A percentile compares a stretch with the other conserved stretches of the same genome.
phyloP scores from a whole-genome alignment of 2,329 filamentous ascomycete species.

The Decorospora gaudefroyi region DNA sequence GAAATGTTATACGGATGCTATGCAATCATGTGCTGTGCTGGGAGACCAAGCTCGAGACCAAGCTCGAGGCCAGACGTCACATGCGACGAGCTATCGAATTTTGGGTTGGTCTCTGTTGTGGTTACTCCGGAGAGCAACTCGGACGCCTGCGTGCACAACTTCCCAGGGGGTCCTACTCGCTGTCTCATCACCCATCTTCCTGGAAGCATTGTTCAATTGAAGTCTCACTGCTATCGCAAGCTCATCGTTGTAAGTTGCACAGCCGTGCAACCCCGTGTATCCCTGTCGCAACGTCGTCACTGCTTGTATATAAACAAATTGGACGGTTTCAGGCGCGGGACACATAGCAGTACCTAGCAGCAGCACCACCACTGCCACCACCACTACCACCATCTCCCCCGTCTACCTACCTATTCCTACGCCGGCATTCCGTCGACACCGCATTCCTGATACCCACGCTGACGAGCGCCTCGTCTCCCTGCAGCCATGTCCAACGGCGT shows the following conservation, averaged over 20 bases:
- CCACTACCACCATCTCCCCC: slow-evolving; percentile 36
- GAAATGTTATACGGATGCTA: slow-evolving; percentile 3
- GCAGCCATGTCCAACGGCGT: slow-evolving; percentile 57
- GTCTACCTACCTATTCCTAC: slow-evolving; percentile 18
- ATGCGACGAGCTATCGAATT: slow-evolving; percentile 17
- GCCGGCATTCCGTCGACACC: slow-evolving; percentile 18
- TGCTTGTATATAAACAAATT: slow-evolving; percentile 34
- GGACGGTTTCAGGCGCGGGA: slow-evolving; percentile 28
- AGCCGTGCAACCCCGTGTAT: slow-evolving; percentile 15
- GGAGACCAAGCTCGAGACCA: slow-evolving; percentile 3
- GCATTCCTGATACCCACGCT: slow-evolving; percentile 27
- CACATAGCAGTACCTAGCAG: too few relatives aligned
- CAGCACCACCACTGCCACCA: too few relatives aligned
- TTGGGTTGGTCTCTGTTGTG: slow-evolving; percentile 21
- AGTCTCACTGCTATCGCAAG: slow-evolving; percentile 3
- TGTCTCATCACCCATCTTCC: slow-evolving; percentile 4
- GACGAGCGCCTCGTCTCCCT: slow-evolving; percentile 28
- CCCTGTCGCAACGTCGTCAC: slow-evolving; percentile 24
- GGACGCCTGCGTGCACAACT: slow-evolving; percentile 10
- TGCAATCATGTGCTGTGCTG: slow-evolving; percentile 12
- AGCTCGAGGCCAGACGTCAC: slow-evolving; percentile 21
- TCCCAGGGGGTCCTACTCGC: slow-evolving; percentile 16
- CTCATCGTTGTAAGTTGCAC: slow-evolving; percentile 30
- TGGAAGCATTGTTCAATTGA: not conserved
- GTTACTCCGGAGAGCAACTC: slow-evolving; percentile 20